Evolutionary conservation across 768 basidiomycete genomes (phyloP).

Genomic region (Boletus tomentosulus): DNA sequence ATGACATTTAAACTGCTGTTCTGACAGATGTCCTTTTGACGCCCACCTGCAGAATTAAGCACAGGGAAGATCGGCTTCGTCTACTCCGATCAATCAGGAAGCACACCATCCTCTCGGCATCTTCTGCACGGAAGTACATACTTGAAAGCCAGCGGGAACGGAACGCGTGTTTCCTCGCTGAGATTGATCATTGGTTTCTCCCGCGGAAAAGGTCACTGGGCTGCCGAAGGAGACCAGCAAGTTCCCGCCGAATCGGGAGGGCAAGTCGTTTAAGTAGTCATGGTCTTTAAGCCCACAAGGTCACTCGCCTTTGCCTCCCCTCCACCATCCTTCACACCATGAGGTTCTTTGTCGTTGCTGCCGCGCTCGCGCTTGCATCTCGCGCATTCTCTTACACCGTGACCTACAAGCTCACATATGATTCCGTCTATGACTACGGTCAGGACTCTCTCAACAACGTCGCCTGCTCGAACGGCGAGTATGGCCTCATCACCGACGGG

Average conservation of each 20-base stretch:
- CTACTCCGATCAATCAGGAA: not conserved
- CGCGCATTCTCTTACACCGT: not conserved
- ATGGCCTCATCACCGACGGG: constrained; percentile 44
- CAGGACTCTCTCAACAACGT: constrained; percentile 38
- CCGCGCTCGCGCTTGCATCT: constrained; percentile 7
- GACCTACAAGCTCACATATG: constrained; percentile 35
- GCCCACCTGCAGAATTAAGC: not conserved
- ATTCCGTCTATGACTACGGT: constrained; percentile 47
- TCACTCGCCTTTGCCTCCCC: not conserved
- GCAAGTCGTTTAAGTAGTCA: not conserved
- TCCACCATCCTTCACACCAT: constrained; percentile 3
- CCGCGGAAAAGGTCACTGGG: not conserved
- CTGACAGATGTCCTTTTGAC: not conserved
- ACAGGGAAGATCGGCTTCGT: not conserved
- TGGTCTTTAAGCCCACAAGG: not conserved
- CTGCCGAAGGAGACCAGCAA: not conserved
- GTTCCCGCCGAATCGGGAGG: not conserved
- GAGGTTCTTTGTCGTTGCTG: not conserved
- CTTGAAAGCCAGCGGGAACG: not conserved
- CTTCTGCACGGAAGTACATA: not conserved
- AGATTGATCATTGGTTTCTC: not conserved
- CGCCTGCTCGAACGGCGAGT: constrained; percentile 48
- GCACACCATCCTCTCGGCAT: not conserved
- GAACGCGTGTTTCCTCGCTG: not conserved
- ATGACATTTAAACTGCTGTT: not conserved